phyloP scores from a whole-genome alignment of 371 early-diverging fungal species.

The Mortierella sp. region DNA sequence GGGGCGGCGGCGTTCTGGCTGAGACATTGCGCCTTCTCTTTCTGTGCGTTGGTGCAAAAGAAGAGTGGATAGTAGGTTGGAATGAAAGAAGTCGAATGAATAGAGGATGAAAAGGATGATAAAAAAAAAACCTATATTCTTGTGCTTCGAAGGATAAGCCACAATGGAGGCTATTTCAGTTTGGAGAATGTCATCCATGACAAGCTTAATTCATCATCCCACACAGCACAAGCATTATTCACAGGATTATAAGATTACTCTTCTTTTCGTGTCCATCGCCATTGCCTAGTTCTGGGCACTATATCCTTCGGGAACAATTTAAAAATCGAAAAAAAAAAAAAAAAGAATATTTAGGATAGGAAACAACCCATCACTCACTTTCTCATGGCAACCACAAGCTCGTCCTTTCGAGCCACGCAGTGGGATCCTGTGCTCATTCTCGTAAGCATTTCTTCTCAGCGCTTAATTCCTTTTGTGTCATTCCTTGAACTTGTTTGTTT shows the following conservation, averaged over 20 bases:
- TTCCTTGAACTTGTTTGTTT: not conserved
- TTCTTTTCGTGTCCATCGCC: too few relatives aligned
- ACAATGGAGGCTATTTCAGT: too few relatives aligned
- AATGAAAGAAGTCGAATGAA: constrained; percentile 2
- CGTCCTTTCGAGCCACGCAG: constrained; percentile 53
- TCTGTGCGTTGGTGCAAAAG: not conserved
- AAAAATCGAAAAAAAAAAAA: not conserved
- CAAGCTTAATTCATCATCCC: too few relatives aligned
- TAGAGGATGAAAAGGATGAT: not conserved
- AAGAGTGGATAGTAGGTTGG: too few relatives aligned
- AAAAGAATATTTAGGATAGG: not conserved
- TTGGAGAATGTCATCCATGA: too few relatives aligned
- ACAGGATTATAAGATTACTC: too few relatives aligned
- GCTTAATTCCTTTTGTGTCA: not conserved
- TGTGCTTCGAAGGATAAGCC: not conserved
- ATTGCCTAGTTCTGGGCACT: not conserved
- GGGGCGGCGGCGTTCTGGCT: constrained; percentile 37
- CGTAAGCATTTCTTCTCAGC: constrained; percentile 11
- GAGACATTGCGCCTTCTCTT: constrained; percentile 26
- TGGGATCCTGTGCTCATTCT: constrained; percentile 57
- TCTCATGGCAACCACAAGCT: constrained; percentile 38
- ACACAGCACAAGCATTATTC: too few relatives aligned
- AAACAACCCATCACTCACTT: not conserved
- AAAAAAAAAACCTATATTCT: not conserved
- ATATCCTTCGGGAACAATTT: not conserved